Conservation (phyloP, 106 monocot species). For the Apostasia shenzhenica region DNA sequence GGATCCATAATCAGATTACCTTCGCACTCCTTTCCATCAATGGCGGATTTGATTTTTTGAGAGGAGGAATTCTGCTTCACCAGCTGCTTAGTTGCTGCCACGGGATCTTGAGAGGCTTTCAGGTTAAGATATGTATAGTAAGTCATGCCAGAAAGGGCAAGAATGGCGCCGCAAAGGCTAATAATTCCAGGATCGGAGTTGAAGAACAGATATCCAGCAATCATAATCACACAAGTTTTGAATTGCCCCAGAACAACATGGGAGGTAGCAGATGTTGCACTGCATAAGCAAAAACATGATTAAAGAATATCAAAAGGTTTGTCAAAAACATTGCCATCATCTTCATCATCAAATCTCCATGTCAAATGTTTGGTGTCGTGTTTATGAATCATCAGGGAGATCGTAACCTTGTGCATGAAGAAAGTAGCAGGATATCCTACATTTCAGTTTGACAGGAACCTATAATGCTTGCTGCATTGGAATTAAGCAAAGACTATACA, state of each 20-base stretch:
- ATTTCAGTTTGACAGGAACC: too few relatives aligned
- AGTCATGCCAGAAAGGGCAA: constrained; percentile 78
- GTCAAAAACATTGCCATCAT: too few relatives aligned
- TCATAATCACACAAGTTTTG: constrained; percentile 94
- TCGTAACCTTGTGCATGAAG: too few relatives aligned
- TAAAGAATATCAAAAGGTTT: too few relatives aligned
- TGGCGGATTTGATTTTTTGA: constrained; percentile 12
- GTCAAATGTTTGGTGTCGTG: too few relatives aligned
- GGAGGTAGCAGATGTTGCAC: constrained; percentile 89
- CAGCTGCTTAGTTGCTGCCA: constrained; percentile 16
- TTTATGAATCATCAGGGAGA: too few relatives aligned
- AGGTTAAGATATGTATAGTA: constrained; percentile 76
- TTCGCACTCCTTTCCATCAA: background rate
- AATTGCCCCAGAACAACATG: constrained; percentile 95
- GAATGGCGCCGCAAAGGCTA: constrained; percentile 67
- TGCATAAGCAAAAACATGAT: constrained; percentile 11
- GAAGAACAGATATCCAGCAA: constrained; percentile 76
- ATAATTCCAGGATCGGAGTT: constrained; percentile 61
- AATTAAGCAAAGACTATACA: too few relatives aligned
- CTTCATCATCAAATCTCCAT: too few relatives aligned
- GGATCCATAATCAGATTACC: background rate
- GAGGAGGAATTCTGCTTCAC: constrained; percentile 20
- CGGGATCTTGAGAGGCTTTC: constrained; percentile 25
- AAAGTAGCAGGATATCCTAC: too few relatives aligned
- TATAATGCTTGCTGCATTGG: too few relatives aligned